Percentiles rank a stretch among this genome's conserved stretches.
phyloP scores from a whole-genome alignment of 306 rosid genomes.

The Vigna hirtella region DNA sequence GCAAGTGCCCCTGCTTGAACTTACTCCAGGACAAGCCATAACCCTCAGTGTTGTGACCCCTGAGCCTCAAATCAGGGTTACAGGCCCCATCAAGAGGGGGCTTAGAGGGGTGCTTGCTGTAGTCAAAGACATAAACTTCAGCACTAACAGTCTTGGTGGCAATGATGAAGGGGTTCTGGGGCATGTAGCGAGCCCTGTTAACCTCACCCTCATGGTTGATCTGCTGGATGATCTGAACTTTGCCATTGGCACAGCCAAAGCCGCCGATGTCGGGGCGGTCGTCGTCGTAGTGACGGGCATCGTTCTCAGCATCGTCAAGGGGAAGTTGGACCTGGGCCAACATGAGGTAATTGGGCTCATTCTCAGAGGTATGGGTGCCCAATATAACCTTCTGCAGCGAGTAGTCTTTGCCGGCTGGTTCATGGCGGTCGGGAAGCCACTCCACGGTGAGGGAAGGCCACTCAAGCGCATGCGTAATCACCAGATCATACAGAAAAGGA shows the following conservation, averaged over 20 bases:
- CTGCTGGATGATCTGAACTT: conserved; percentile 97
- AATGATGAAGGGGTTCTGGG: conserved; percentile 84
- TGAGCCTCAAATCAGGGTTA: conserved; percentile 87
- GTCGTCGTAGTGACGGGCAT: conserved; percentile 92
- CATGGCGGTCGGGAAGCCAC: conserved; percentile 92
- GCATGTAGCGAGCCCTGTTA: conserved; percentile 95
- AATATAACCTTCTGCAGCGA: conserved; percentile 91
- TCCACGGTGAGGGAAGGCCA: conserved; percentile 99
- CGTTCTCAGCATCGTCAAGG: conserved; percentile 90
- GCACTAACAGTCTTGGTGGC: conserved; percentile 95
- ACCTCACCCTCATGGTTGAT: conserved; percentile 99
- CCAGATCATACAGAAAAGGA: conserved; percentile 91
- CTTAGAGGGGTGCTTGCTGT: conserved; percentile 94
- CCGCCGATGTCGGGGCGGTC: conserved; percentile 87
- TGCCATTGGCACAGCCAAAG: conserved; percentile 89
- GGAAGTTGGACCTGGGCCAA: conserved; percentile 98
- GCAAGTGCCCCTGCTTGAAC: conserved; percentile 89
- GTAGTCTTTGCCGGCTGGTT: conserved; percentile 94
- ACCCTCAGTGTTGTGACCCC: conserved; percentile 96
- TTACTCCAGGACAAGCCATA: conserved; percentile 98
- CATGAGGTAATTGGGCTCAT: conserved; percentile 96
- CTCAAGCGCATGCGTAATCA: conserved; percentile 95
- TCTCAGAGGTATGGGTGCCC: conserved; percentile 96
- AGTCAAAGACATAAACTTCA: conserved; percentile 93
- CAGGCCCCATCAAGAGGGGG: conserved; percentile 97